These are phyloP conservation scores for Leccinum imitatum DNA, from an alignment of 768 basidiomycete genomes.

Conservation along the genomic window DNA sequence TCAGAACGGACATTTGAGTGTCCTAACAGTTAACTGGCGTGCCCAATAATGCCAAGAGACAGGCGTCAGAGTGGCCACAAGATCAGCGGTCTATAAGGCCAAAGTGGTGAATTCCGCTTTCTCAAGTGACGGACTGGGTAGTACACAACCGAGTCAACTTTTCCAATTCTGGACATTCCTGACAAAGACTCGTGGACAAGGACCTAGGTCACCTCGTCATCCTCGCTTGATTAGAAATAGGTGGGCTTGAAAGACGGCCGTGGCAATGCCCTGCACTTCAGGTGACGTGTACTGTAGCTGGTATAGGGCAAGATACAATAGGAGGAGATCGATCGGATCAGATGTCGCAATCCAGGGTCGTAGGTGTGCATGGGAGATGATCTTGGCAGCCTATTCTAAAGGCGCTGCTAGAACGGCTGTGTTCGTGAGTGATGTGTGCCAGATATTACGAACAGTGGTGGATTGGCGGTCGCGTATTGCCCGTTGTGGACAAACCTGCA, in stretches of 20 bases:
- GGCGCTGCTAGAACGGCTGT: neutral
- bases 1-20: neutral
- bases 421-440: neutral
- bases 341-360: constrained; percentile 8
- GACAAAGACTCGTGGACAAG: constrained; percentile 11
- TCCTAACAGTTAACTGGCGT: neutral
- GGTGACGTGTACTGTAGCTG: constrained; percentile 12
- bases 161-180: neutral
- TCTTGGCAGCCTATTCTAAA: neutral
- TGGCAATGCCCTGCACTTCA: neutral
- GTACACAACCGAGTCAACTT: neutral
- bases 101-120: constrained; percentile 3
- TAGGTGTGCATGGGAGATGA: neutral
- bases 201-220: constrained; percentile 29
- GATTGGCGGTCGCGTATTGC: neutral
- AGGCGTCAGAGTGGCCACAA: constrained; percentile 6
- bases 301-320: constrained; percentile 12
- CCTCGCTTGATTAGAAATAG: constrained; percentile 6
- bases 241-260: neutral
- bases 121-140: neutral
- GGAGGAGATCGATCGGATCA: constrained; percentile 22
- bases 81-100: constrained; percentile 1
- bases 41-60: constrained; percentile 6
- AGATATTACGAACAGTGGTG: neutral
- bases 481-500: neutral